Evolutionary conservation across 2,329 filamentous ascomycete species (phyloP), one percentile per base, ranked within the genome.

Genomic region (Ophiostoma fasciatum): DNA sequence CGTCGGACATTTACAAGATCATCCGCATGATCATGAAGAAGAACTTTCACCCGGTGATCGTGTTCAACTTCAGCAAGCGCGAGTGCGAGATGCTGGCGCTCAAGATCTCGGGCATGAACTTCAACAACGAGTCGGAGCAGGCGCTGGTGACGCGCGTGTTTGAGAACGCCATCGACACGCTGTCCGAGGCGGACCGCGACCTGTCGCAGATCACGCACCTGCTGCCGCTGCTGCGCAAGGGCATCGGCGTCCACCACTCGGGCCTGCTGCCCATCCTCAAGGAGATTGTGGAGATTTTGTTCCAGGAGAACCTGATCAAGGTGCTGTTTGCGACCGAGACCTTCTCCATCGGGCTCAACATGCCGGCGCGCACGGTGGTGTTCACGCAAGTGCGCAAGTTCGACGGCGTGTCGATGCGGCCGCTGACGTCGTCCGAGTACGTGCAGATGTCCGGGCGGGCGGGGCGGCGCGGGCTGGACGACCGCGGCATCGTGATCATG

Each of bases 321-420:
- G 88, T 96, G 9, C 68, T 98, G 1, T 96, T 98, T 43, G 90
- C 90, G 0, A 98, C 90, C 1, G 92, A 98, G 57, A 98, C 90
- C 1, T 98, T 98, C 60, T 96, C 90, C 4, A 98, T 98, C 45
- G 90, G 90, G 41, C 61, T 98, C 40, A 98, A 98, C 66, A 96
- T 98, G 90, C 90, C 90, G 46, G 90, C 90, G 19, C 94, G 94
- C 64, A 98, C 90, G 1, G 90, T 98, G 2, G 87, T 98, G n/a
- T 98, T 98, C 57, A 94, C 90, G 1, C 87, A 82, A 46, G 85
- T 98, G 9, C 81, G 81, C 36, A 98, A 98, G 53, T 98, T 87
- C 53, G 90, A 98, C 52, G 92, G 92, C 39, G 68, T 76, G 7
- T 68, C 71, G 40, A 72, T 74, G 48, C 73, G 88, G 44, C 92